Base-by-base conservation (phyloP, 371 early-diverging fungal species). In the Mucor mucedo region DNA sequence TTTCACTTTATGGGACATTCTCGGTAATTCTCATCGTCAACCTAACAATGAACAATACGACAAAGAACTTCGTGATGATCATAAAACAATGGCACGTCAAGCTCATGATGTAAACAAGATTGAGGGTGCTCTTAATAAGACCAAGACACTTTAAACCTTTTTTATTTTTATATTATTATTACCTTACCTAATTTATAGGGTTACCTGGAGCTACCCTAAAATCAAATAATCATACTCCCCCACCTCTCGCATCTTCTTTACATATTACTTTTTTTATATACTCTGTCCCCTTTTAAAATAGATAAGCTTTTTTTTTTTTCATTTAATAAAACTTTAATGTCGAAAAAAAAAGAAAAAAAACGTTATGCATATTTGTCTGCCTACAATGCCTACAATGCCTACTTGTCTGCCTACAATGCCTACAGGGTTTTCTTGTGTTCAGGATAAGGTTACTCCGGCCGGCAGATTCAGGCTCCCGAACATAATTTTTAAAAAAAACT, bases 1-100 rank as follows among this genome's bases (percentile, higher is more conserved):
- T 77, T 93, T 94, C 47, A 96, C 96, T 2, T 73, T 93, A 49
- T 93, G 92, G 89, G 94, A 93, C 71, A 85, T 87, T 49, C 27
- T 91, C 39, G 91, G 91, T 64, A 82, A 82, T 21, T 86, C 92
- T 42, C 89, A 91, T 61, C 86, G 91, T 59, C 81, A 82, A 55
- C 93, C 93, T 2, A 84, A 86, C 1, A 79, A 77, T 16, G 90
- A 91, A 60, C 87, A 89, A 61, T 90, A 87, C 68, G 84, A 90
- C 66, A 77, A 71, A 4, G 71, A 76, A 39, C 63, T 84, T 57
- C 83, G 88, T 56, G 87, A 82, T 69, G 86, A 90, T 54, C 77
- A 83, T 61, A 81, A 76, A 27, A 79, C 87, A 3, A 88, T 86
- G 83, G 78, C 83, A n/a, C 80, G 85, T 60, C 91, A 91, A 70